These are phyloP conservation scores for Nadsonia fulvescens DNA, from an alignment of 805 yeast genomes.

Conservation along the genomic window DNA sequence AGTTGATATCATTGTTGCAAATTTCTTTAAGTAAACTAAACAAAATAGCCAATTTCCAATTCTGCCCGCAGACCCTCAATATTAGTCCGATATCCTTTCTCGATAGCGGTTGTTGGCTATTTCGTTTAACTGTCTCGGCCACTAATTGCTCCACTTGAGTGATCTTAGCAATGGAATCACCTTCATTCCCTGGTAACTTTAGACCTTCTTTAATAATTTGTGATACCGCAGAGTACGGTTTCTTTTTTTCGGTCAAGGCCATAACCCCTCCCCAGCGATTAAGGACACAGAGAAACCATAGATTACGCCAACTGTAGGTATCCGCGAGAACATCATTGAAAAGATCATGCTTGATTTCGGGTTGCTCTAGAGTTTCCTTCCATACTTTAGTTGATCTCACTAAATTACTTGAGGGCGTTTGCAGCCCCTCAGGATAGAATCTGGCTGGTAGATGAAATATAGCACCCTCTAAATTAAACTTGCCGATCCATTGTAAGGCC, in stretches of 20 bases:
- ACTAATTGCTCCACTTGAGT: conserved; percentile 20
- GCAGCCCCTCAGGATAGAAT: conserved; percentile 7
- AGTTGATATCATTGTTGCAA: conserved; percentile 21
- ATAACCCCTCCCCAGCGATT: conserved; percentile 28
- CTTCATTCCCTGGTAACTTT: conserved; percentile 40
- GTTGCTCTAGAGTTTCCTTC: conserved; percentile 9
- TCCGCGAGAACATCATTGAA: conserved; percentile 1
- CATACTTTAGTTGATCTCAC: conserved; percentile 4
- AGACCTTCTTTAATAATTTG: conserved; percentile 50
- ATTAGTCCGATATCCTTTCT: conserved; percentile 39
- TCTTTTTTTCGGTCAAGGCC: conserved; percentile 24
- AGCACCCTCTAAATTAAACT: conserved; percentile 35
- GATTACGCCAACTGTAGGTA: conserved; percentile 1
- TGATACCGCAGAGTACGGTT: conserved; percentile 24
- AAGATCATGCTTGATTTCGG: conserved; percentile 4
- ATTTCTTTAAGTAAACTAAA: conserved; percentile 16
- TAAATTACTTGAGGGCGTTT: conserved; percentile 5
- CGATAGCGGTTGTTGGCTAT: conserved; percentile 11
- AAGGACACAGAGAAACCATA: conserved; percentile 5
- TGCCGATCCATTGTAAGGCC: conserved; percentile 43
- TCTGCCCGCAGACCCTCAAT: conserved; percentile 34
- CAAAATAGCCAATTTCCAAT: conserved; percentile 29
- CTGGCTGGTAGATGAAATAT: conserved; percentile 30
- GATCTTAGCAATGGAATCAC: conserved; percentile 30
- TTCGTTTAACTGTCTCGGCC: conserved; percentile 13